A percentile compares a stretch with the other conserved stretches of the same genome.
phyloP scores from a whole-genome alignment of 2,329 filamentous ascomycete species.

The Alternaria alternata region DNA sequence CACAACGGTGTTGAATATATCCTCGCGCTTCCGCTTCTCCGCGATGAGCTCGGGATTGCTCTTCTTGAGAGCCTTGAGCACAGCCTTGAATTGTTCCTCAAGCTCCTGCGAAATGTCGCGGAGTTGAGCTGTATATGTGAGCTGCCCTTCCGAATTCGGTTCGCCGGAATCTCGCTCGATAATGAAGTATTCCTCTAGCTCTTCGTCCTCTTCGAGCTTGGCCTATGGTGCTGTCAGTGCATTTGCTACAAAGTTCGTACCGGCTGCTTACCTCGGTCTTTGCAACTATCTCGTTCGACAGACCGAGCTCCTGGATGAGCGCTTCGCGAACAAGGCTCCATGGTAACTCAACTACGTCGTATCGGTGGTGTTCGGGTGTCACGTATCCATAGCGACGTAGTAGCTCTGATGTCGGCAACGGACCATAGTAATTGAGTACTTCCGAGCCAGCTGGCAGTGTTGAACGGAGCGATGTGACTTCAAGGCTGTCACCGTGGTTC shows the following conservation, averaged over 20 bases:
- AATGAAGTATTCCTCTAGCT: conserved; percentile 29
- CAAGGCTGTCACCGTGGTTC: conserved; percentile 29
- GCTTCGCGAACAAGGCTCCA: conserved; percentile 24
- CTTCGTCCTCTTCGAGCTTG: conserved; percentile 11
- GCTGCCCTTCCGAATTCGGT: conserved; percentile 27
- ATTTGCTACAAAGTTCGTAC: background rate
- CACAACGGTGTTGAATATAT: conserved; percentile 16
- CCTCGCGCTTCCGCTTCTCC: conserved; percentile 26
- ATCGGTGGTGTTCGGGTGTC: conserved; percentile 29
- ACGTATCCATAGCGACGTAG: conserved; percentile 34
- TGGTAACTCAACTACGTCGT: conserved; percentile 29
- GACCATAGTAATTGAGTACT: conserved; percentile 36
- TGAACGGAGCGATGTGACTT: conserved; percentile 6
- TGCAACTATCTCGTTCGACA: conserved; percentile 11
- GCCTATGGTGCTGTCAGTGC: background rate
- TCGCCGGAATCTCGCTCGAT: conserved; percentile 36
- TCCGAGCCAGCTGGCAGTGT: conserved; percentile 21
- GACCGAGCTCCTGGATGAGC: conserved; percentile 7
- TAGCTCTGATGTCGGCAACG: conserved; percentile 32
- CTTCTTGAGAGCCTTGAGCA: conserved; percentile 27
- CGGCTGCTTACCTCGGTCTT: conserved; percentile 14
- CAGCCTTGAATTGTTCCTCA: conserved; percentile 27
- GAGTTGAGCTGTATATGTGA: conserved; percentile 18
- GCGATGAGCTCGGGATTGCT: background rate
- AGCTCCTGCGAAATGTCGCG: conserved; percentile 25